Base-by-base conservation (phyloP, 208 protist genomes). In the Polymyxa betae region DNA sequence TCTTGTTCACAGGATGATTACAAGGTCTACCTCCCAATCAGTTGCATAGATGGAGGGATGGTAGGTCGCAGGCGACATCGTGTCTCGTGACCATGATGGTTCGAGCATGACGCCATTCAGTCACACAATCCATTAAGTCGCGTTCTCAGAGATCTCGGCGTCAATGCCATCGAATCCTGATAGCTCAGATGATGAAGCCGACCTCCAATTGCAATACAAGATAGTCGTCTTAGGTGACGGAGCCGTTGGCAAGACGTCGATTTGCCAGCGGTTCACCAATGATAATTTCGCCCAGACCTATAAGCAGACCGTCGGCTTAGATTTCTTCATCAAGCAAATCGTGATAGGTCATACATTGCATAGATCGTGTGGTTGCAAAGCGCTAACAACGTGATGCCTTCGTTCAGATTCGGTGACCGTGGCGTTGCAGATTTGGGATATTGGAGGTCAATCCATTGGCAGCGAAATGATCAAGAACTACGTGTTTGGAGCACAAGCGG, bases 261-360 rank as follows among this genome's bases (percentile, higher is more conserved):
- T 98, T 24, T 96, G 97, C 52, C 94, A 92, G 16, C 94, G 96
- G 44, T 98, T 97, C 91, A 97, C 95, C 66, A 90, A 96, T 16
- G 95, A 95, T 46, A 92, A 94, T 52, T 98, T 98, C 91, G 93
- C 77, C 5, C 90, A 95, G 88, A 90, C 45, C 52, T 98, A 98
- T 95, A 97, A 97, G 93, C 97, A 98, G 91, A 98, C 97, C 0
- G 96, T 98, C 54, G 97, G 97, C 0, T 82, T 98, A 0, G 97
- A 98, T 92, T 98, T 98, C 92, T 98, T 97, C 93, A 95, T 96
- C 0, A 98, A 97, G 88, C 95, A 94, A 77, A 88, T 98, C 16
- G 82, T 94, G 45, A 90, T 98, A 12, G 72, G 72, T 82, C 5
- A 12, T 43, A 43, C 5, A 45, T 35, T 38, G 5, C 72, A 60